phyloP scores from a whole-genome alignment of 495 filamentous ascomycete species.

The Parmelia sp. region DNA sequence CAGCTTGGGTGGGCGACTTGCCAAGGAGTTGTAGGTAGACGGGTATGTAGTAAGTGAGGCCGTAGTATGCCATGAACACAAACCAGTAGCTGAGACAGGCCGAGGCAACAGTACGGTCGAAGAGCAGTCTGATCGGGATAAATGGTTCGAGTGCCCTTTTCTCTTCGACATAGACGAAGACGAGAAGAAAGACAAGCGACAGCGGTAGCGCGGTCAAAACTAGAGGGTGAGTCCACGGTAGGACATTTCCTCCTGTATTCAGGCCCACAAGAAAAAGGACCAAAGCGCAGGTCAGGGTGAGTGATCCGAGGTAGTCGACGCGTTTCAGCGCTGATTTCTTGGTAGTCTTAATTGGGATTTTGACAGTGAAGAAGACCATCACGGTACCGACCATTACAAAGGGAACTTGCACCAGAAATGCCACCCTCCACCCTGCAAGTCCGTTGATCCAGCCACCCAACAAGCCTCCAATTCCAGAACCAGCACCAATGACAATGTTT shows the following conservation, averaged over 20 bases:
- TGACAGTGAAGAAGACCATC: conserved; percentile 59
- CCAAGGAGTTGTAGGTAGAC: conserved; percentile 78
- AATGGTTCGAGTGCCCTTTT: conserved; percentile 64
- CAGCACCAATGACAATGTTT: conserved; percentile 65
- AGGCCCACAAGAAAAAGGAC: conserved; percentile 71
- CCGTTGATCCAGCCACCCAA: conserved; percentile 81
- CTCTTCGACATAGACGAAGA: conserved; percentile 63
- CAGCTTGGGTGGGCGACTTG: conserved; percentile 61
- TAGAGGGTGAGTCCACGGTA: conserved; percentile 81
- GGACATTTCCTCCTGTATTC: conserved; percentile 74
- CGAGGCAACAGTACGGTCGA: conserved; percentile 63
- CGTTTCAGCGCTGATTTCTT: conserved; percentile 37
- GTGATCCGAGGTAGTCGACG: conserved; percentile 72
- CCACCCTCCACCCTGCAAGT: conserved; percentile 61
- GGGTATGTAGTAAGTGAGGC: conserved; percentile 68
- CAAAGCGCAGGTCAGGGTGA: conserved; percentile 59
- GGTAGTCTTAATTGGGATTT: conserved; percentile 63
- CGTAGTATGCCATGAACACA: conserved; percentile 45
- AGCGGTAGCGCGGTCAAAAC: conserved; percentile 63
- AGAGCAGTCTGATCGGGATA: conserved; percentile 73
- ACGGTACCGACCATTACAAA: conserved; percentile 46
- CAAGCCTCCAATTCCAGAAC: conserved; percentile 61
- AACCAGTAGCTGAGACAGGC: conserved; percentile 78
- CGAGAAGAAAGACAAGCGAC: conserved; percentile 46
- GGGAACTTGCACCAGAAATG: conserved; percentile 78